phyloP scores from a whole-genome alignment of 139 green algal genomes.

The Spirogloea muscicola region DNA sequence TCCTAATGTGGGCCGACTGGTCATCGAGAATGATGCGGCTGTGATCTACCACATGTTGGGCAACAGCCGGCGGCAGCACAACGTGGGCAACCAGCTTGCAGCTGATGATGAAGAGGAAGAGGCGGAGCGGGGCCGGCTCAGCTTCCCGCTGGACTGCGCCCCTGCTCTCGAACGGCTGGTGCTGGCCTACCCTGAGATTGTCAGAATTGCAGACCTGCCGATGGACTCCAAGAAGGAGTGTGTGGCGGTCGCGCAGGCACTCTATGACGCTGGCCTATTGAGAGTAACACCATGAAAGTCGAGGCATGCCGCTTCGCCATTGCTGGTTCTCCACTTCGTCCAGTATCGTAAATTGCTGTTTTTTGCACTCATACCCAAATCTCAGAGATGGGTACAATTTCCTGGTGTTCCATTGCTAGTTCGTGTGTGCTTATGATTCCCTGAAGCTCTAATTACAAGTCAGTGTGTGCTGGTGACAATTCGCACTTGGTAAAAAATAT shows the following conservation, averaged over 20 bases:
- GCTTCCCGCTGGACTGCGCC: constrained; percentile 7
- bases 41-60: constrained; percentile 32
- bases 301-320: too few species aligned
- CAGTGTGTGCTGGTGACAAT: too few species aligned
- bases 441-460: too few species aligned
- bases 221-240: constrained; percentile 8
- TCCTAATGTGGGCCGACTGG: constrained; percentile 9
- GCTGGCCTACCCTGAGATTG: not conserved
- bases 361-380: too few species aligned
- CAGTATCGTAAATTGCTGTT: too few species aligned
- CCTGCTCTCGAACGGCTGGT: constrained; percentile 12
- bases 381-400: too few species aligned
- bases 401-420: too few species aligned
- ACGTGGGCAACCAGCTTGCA: constrained; percentile 1
- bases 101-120: not conserved
- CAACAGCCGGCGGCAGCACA: constrained; percentile 36
- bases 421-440: too few species aligned
- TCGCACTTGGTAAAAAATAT: too few species aligned
- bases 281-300: too few species aligned
- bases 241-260: not conserved
- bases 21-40: constrained; percentile 26
- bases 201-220: not conserved
- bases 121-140: not conserved
- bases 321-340: too few species aligned
- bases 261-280: too few species aligned